phyloP scores from a whole-genome alignment of 768 basidiomycete genomes.

The Dioszegia crocea region DNA sequence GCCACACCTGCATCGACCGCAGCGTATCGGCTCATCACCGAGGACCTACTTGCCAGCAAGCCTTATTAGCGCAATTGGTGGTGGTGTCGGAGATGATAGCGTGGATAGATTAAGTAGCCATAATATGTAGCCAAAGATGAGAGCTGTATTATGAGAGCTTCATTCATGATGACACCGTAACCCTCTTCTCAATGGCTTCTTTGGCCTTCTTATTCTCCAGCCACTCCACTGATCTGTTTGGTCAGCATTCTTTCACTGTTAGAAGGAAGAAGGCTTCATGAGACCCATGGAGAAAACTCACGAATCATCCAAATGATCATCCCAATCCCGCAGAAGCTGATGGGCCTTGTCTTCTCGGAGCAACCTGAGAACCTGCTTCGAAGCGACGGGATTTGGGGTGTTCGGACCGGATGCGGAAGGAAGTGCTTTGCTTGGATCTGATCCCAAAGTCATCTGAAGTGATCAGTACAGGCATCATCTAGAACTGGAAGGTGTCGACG shows the following conservation, averaged over 20 bases:
- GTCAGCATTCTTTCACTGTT: no score
- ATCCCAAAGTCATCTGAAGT: constrained; percentile 1
- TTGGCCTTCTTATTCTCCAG: constrained; percentile 3
- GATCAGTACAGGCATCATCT: background rate
- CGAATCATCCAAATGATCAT: constrained; percentile 37
- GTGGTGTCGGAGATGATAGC: no score
- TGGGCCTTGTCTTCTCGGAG: constrained; percentile 21
- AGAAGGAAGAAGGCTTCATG: no score
- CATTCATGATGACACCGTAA: background rate
- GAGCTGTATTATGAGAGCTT: no score
- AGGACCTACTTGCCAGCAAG: no score
- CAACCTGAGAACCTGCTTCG: background rate
- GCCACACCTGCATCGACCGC: no score
- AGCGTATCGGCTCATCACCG: no score
- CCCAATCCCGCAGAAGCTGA: constrained; percentile 25
- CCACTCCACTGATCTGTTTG: background rate
- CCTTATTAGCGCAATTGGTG: no score
- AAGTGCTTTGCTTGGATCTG: background rate
- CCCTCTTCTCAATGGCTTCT: constrained; percentile 7
- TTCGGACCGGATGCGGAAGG: background rate
- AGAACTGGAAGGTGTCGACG: background rate
- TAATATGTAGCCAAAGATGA: no score
- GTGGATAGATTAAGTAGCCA: no score
- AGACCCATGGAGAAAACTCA: constrained; percentile 14
- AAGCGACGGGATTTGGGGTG: constrained; percentile 4